Evolutionary conservation across 768 basidiomycete species (phyloP), one percentile per base, ranked within the genome.

Genomic region (Thelephora aurantiotincta): DNA sequence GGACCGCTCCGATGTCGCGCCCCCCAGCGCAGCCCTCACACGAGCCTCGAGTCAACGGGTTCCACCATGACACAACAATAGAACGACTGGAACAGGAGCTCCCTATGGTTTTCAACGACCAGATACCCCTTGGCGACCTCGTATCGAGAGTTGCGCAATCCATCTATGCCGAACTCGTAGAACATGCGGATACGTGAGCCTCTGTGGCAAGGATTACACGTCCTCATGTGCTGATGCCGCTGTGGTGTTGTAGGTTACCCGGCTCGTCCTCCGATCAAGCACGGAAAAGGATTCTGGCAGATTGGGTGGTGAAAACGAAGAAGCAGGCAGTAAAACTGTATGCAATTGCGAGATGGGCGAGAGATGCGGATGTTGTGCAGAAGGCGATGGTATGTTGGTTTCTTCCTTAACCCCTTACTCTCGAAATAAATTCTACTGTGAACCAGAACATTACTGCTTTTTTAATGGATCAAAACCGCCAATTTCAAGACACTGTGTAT

Each of bases 221-320:
- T 51, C 4, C 5, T 18, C 5, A n/a, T 52, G 16, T 12, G 12
- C 44, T 53, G 19, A 12, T 41, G 44, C n/a, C 38, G 6, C 19
- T 16, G 11, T 34, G 19, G 35, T 34, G 42, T 42, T 43, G 35
- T 43, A 61, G 58, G 14, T 75, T 89, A 68, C 86, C 85, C 9
- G 26, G 38, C 80, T 81, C 57, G 84, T 83, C 81, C 26, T 86
- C 85, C 12, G 86, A 90, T 56, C 65, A 65, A 18, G 82, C 79
- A 44, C 75, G 89, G 45, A 92, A 92, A 57, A 77, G 85, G 33
- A 78, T 74, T 14, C 65, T 93, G 30, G 86, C 86, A 2, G 88
- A 92, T 54, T 93, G 85, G 77, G 88, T 90, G 0, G 82, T 90
- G n/a, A 80, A 82, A 60, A 86, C 75, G 5, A 86, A 93, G 64